Percentiles rank a stretch among this genome's conserved stretches.
Evolutionary conservation across 768 basidiomycete species (phyloP).

Genomic region (Kwoniella dendrophila): DNA sequence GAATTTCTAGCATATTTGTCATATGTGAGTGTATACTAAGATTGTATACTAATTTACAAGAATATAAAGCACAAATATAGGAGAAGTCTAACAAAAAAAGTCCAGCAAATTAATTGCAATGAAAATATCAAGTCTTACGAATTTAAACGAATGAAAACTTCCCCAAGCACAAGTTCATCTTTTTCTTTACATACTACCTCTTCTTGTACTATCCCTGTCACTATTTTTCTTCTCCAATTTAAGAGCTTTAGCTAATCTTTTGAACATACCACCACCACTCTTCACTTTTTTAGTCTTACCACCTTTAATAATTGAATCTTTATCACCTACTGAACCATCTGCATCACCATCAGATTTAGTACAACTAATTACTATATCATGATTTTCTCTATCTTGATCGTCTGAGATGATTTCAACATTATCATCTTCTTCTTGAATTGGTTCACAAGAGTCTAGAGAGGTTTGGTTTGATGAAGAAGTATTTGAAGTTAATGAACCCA

Average conservation of each 20-base stretch:
- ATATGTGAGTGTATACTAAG: too few species aligned
- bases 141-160: too few species aligned
- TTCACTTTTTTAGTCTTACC: conserved; percentile 3
- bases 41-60: too few species aligned
- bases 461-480: conserved; percentile 20
- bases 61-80: too few species aligned
- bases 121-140: too few species aligned
- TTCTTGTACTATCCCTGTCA: too few species aligned
- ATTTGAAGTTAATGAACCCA: conserved; percentile 26
- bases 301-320: conserved; percentile 11
- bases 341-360: conserved; percentile 44
- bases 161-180: not conserved
- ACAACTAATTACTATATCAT: conserved; percentile 32
- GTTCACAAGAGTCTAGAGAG: conserved; percentile 21
- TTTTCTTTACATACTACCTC: conserved; percentile 26
- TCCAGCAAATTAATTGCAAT: too few species aligned
- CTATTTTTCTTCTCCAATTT: conserved; percentile 41
- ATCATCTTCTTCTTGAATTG: conserved; percentile 27
- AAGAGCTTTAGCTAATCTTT: conserved; percentile 35
- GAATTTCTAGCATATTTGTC: too few species aligned
- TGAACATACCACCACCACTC: conserved; percentile 40
- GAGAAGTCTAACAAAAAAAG: too few species aligned
- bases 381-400: conserved; percentile 6
- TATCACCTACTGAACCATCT: conserved; percentile 32
- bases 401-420: conserved; percentile 8